A percentile compares a stretch with the other conserved stretches of the same genome.
Conservation (phyloP, 2,329 filamentous ascomycete species). For the Pyrenochaeta sp. region DNA sequence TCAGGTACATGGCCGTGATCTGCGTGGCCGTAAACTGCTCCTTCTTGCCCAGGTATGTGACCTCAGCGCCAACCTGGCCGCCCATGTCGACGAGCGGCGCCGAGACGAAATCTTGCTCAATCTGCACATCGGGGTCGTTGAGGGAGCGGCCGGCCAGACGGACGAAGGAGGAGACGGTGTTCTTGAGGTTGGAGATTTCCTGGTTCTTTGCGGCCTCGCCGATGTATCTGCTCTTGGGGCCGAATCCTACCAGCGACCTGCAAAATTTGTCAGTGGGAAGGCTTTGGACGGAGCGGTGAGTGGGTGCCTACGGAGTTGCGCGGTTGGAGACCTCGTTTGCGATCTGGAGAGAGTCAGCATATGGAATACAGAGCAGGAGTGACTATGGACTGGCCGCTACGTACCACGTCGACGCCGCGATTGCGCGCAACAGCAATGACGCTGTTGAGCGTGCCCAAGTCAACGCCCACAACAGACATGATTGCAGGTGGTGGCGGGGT, state of each 20-base stretch:
- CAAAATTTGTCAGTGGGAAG: conserved; percentile 14
- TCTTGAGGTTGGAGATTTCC: conserved; percentile 99
- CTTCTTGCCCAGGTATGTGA: conserved; percentile 93
- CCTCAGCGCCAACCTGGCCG: conserved; percentile 94
- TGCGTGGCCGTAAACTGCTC: conserved; percentile 94
- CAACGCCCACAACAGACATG: conserved; percentile 78
- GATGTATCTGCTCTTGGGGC: conserved; percentile 90
- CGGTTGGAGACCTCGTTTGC: conserved; percentile 99
- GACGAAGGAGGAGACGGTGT: conserved; percentile 93
- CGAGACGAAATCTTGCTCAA: conserved; percentile 91
- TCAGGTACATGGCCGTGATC: conserved; percentile 92
- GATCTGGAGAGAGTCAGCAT: conserved; percentile 69
- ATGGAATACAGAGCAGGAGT: background rate
- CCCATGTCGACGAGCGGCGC: conserved; percentile 87
- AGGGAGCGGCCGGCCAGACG: conserved; percentile 87
- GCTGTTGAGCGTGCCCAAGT: conserved; percentile 96
- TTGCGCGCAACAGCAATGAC: conserved; percentile 97
- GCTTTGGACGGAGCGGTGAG: conserved; percentile 19
- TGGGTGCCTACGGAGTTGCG: conserved; percentile 84
- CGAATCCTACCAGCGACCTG: conserved; percentile 90
- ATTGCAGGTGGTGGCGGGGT: conserved; percentile 48
- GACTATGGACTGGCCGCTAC: conserved; percentile 54
- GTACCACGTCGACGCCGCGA: conserved; percentile 97
- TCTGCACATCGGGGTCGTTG: conserved; percentile 88
- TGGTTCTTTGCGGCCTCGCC: conserved; percentile 97